These are phyloP conservation scores for Pichia rugopelliculosa DNA, from an alignment of 805 yeast genomes.

Conservation along the genomic window DNA sequence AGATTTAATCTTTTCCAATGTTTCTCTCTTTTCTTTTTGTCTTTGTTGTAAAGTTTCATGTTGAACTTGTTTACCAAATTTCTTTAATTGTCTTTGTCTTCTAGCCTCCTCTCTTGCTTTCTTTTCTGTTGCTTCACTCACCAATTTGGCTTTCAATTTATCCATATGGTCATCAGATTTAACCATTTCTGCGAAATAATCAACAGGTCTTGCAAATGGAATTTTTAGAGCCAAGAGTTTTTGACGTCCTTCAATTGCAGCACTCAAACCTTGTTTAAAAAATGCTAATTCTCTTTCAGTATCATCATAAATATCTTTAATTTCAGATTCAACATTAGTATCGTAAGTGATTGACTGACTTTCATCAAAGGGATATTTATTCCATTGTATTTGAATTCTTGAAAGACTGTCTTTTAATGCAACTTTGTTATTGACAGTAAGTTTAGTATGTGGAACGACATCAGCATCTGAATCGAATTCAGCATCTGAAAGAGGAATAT, in stretches of 20 bases:
- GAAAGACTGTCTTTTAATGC: slow-evolving; percentile 69
- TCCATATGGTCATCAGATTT: slow-evolving; percentile 98
- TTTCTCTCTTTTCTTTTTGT: slow-evolving; percentile 85
- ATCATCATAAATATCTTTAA: slow-evolving; percentile 88
- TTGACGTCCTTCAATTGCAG: slow-evolving; percentile 66
- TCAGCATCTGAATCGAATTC: slow-evolving; percentile 94
- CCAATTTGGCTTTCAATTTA: slow-evolving; percentile 71
- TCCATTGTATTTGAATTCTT: slow-evolving; percentile 59
- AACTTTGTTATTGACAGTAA: slow-evolving; percentile 80
- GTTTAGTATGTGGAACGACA: slow-evolving; percentile 83
- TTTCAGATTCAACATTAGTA: slow-evolving; percentile 52
- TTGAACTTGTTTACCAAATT: slow-evolving; percentile 96
- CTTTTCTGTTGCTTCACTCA: slow-evolving; percentile 70
- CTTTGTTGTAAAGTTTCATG: slow-evolving; percentile 88
- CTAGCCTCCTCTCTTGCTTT: slow-evolving; percentile 90
- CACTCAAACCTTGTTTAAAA: slow-evolving; percentile 87
- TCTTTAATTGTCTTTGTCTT: slow-evolving; percentile 90
- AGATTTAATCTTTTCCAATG: slow-evolving; percentile 84
- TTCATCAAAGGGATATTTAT: slow-evolving; percentile 69
- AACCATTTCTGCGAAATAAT: slow-evolving; percentile 97
- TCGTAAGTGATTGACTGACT: slow-evolving; percentile 67
- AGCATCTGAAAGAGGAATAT: slow-evolving; percentile 81
- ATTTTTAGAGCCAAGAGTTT: slow-evolving; percentile 62
- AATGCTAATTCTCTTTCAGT: slow-evolving; percentile 93
- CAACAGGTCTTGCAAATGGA: slow-evolving; percentile 88